Evolutionary conservation across 73 alveolate species (phyloP), one percentile per base, ranked within the genome.

Genomic region (Paramecium sonneborni): DNA sequence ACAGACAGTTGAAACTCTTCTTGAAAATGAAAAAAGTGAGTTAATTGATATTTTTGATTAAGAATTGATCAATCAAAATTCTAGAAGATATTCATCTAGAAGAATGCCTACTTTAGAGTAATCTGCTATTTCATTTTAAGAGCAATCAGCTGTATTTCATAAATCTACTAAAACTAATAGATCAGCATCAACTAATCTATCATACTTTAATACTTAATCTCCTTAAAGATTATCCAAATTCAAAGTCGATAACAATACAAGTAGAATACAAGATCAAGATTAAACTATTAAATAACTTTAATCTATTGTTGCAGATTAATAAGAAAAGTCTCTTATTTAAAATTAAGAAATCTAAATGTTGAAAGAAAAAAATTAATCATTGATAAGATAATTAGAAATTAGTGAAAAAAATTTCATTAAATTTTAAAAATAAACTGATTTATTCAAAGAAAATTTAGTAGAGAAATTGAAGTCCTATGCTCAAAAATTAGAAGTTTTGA

Each of bases 131-230:
- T 79, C 90, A 79, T 79, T 79, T 44, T 10, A 79, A 43, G 74
- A 79, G 26, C 18, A 79, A 79, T 79, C 90, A 41, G 90, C 90
- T 41, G 72, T 79, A 21, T 79, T 79, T 44, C 74, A 44, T 5
- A 79, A 79, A 79, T 79, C 90, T 41, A 43, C 23, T 24, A 79
- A 79, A 79, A 79, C 90, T 38, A 79, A 79, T 46, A 79, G 90
- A 46, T 79, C 90, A 23, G 90, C 90, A 79, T 43, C 76, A 39
- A 79, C 90, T 14, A 79, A 79, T 79, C 8, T 79, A 30, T 79
- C 90, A 0, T 79, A 62, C 24, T 79, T 79, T 34, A 39, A 79
- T 38, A 79, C 90, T 3, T 26, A 43, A 18, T 79, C 90, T 0
- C 90, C 90, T 43, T 79, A 39, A 79, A 21, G 86, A 72, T 20